Conservation (phyloP, 371 early-diverging fungal genomes). For the Apophysomyces trapeziformis region DNA sequence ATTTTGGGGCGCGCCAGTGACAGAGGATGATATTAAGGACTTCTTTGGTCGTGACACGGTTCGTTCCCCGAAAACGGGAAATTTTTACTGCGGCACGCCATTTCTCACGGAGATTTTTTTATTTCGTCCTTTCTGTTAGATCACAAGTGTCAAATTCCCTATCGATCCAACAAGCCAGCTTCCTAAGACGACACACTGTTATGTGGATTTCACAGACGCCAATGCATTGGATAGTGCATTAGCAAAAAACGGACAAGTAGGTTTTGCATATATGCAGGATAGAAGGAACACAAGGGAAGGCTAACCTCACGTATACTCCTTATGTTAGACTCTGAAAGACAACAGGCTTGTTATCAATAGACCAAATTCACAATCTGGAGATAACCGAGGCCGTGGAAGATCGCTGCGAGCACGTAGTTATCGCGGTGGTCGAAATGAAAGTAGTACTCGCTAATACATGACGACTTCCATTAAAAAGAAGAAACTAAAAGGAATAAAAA, state of each 20-base stretch:
- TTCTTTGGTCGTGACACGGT: constrained; percentile 52
- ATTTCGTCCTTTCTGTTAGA: constrained; percentile 17
- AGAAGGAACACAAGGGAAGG: background rate
- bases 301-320: background rate
- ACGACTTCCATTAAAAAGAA: too few relatives aligned
- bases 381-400: constrained; percentile 25
- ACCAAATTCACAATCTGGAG: constrained; percentile 39
- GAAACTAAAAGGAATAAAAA: too few relatives aligned
- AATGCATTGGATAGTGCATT: constrained; percentile 45
- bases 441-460: background rate
- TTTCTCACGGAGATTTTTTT: background rate
- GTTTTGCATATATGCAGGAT: background rate
- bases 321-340: constrained; percentile 29
- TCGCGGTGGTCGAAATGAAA: constrained; percentile 30
- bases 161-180: constrained; percentile 42
- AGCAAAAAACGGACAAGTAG: constrained; percentile 42
- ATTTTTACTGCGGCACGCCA: background rate
- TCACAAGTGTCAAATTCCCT: constrained; percentile 49
- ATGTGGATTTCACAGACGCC: constrained; percentile 47
- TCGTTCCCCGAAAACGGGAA: constrained; percentile 12
- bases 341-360: constrained; percentile 49
- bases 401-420: constrained; percentile 33
- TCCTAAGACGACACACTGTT: constrained; percentile 49
- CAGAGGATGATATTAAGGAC: constrained; percentile 50
- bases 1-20: constrained; percentile 37